Evolutionary conservation across 1,139 yeast genomes (phyloP), one percentile per base, ranked within the genome.

Genomic region (Zhuliangozyma parablackwelliae): DNA sequence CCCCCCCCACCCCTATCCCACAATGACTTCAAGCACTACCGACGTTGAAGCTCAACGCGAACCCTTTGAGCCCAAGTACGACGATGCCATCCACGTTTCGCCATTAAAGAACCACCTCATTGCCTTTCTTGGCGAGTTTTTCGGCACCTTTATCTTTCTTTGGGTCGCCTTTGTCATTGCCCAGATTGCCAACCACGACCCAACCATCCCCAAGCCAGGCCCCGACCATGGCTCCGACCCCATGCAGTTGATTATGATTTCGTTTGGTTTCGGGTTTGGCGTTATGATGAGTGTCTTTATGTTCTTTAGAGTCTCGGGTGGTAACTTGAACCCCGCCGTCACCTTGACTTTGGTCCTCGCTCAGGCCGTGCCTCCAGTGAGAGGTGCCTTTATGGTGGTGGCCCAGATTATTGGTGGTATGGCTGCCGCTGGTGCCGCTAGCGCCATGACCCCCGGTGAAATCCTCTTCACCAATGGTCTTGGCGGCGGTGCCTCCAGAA

Each of bases 361-460:
- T 23, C 75, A 84, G 45, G 94, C 89, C 37, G 72, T 84, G 44
- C 75, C 87, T 31, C 89, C 92, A 39, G 42, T 82, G 29, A 78
- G 95, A 59, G 92, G 86, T 48, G 61, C 67, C 29, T 58, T 84
- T 39, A 78, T 83, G 80, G 63, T 77, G 61, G 36, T 80, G 39
- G 54, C 90, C 32, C 95, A 88, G 66, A 60, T 87, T 53, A 61
- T 86, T 57, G 96, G 83, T 37, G 95, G 95, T 62, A 82, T 88
- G 81, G 88, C 89, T 51, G 96, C 96, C 42, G 95, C 95, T 42
- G 96, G 88, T 59, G 92, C 89, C 32, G 95, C 90, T 35, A 67
- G 77, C 47, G 95, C 89, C 35, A 76, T 87, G 82, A 83, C 94
- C 28, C 96, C 96, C 31, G 96, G 96, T 44, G 71, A 72, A 32